A percentile compares a stretch with the other conserved stretches of the same genome.
Conservation (phyloP, 306 rosid species). For the Gastrolobium bilobum region DNA sequence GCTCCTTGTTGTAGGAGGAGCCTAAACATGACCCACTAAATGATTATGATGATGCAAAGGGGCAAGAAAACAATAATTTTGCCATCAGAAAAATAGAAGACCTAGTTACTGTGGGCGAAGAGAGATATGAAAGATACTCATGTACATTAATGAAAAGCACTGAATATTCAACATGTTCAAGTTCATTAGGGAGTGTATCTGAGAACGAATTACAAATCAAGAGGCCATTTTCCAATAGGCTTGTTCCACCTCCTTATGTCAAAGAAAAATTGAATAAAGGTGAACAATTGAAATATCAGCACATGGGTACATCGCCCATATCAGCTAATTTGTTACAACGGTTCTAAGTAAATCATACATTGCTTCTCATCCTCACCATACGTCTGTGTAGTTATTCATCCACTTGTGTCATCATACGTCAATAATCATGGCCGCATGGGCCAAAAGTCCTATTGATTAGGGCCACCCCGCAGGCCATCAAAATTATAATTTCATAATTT, state of each 20-base stretch:
- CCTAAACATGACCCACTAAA: conserved; percentile 20
- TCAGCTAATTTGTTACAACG: too few relatives aligned
- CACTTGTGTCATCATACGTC: too few relatives aligned
- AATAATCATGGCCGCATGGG: too few relatives aligned
- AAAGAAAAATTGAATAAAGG: conserved; percentile 45
- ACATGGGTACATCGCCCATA: too few relatives aligned
- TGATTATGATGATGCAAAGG: conserved; percentile 35
- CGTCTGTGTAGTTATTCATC: too few relatives aligned
- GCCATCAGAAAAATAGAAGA: conserved; percentile 25
- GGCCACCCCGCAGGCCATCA: too few relatives aligned
- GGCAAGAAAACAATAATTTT: conserved; percentile 35
- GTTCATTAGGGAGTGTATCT: conserved; percentile 60
- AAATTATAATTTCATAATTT: too few relatives aligned
- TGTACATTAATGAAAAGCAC: conserved; percentile 57
- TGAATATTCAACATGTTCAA: conserved; percentile 59
- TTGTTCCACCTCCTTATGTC: conserved; percentile 70
- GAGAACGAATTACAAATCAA: conserved; percentile 63
- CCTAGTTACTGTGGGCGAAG: conserved; percentile 9
- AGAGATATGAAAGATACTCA: conserved; percentile 28
- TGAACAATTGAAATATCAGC: too few relatives aligned
- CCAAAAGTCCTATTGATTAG: too few relatives aligned
- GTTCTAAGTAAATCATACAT: too few relatives aligned
- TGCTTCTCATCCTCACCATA: too few relatives aligned
- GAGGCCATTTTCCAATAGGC: conserved; percentile 49
- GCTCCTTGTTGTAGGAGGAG: conserved; percentile 51